Evolutionary conservation across 176 grass and related monocot species (phyloP).

Genomic region (Eleusine coracana): DNA sequence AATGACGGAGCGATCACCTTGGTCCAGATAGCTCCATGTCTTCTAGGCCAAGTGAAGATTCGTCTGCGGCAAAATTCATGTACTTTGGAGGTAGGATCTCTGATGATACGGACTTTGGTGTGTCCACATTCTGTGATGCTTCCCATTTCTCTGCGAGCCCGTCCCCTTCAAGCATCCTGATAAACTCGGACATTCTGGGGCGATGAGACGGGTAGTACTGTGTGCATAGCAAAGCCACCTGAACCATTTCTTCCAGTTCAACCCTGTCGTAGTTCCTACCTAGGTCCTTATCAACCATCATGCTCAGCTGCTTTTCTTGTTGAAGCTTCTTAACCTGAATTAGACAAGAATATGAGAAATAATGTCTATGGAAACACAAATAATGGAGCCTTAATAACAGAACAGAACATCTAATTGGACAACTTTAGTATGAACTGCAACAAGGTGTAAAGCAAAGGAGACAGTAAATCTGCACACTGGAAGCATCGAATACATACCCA

Average conservation of each 20-base stretch:
- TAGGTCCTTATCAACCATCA: constrained; percentile 86
- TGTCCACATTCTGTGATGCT: constrained; percentile 65
- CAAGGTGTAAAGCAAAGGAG: neutral
- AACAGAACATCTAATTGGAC: neutral
- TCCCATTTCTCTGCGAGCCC: constrained; percentile 98
- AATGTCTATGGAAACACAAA: neutral
- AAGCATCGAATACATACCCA: constrained; percentile 48
- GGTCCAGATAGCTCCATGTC: constrained; percentile 96
- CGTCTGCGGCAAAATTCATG: constrained; percentile 65
- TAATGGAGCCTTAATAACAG: neutral
- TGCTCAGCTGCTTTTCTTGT: constrained; percentile 82
- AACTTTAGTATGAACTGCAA: neutral
- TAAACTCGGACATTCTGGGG: constrained; percentile 88
- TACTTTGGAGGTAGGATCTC: constrained; percentile 70
- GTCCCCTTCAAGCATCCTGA: constrained; percentile 92
- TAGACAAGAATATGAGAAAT: constrained; percentile 22
- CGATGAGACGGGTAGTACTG: constrained; percentile 85
- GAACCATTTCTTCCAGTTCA: constrained; percentile 92
- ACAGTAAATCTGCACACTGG: neutral
- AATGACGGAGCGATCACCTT: constrained; percentile 48
- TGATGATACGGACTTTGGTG: constrained; percentile 56
- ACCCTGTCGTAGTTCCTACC: constrained; percentile 71
- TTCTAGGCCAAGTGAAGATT: constrained; percentile 81
- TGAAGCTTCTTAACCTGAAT: constrained; percentile 91
- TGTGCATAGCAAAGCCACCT: constrained; percentile 84